A percentile compares a stretch with the other conserved stretches of the same genome.
phyloP scores from a whole-genome alignment of 257 asterid genomes.

The Haberlea rhodopensis region DNA sequence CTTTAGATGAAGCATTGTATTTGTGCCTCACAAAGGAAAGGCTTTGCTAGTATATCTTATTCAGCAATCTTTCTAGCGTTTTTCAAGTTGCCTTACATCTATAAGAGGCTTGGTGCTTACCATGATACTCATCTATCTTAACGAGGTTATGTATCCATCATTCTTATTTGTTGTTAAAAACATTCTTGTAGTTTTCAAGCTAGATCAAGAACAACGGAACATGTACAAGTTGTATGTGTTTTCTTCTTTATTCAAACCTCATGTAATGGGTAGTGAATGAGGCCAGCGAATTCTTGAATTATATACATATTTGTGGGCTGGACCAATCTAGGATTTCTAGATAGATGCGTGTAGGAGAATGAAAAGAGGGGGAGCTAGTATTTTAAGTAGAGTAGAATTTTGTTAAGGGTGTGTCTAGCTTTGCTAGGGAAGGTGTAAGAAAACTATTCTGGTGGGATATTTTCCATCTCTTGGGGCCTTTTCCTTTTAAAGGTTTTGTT shows the following conservation, averaged over 20 bases:
- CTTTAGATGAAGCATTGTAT: constrained; percentile 7
- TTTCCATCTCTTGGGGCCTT: no score
- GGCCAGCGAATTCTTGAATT: neutral
- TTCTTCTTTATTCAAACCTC: no score
- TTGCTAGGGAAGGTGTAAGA: no score
- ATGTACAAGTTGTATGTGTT: neutral
- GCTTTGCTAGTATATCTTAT: constrained; percentile 4
- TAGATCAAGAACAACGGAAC: neutral
- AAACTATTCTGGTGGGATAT: no score
- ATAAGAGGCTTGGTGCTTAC: constrained; percentile 1
- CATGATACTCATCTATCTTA: constrained; percentile 3
- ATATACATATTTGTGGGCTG: neutral
- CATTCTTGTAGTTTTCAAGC: neutral
- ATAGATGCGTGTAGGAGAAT: no score
- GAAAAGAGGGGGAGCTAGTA: no score
- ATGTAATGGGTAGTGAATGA: neutral
- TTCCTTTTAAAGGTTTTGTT: no score
- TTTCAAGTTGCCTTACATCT: neutral
- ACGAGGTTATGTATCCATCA: constrained; percentile 18
- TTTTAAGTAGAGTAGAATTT: no score
- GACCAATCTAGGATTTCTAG: no score
- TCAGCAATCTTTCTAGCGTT: constrained; percentile 10
- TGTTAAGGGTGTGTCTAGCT: no score
- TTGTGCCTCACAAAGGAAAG: constrained; percentile 4
- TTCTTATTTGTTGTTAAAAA: neutral